Base-by-base conservation (phyloP, 2,329 filamentous ascomycete genomes). In the Cytospora chrysosperma region DNA sequence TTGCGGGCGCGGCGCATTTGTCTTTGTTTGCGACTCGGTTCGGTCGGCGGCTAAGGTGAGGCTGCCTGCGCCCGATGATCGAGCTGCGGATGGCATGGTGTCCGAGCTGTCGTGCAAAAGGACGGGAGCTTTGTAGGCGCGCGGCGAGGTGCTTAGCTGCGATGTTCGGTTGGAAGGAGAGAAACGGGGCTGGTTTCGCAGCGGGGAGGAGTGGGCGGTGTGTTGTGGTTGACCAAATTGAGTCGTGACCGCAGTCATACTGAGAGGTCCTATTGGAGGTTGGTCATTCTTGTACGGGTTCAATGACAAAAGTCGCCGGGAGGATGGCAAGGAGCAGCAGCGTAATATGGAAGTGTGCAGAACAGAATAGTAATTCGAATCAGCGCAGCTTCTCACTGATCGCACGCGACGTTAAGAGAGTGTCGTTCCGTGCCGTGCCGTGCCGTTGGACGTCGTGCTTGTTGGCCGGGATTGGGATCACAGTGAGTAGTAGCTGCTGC, bases 221-320 rank as follows among this genome's bases (percentile, higher is more conserved):
- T 60, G 56, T 30, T 56, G 61, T 34, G 28, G 47, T 59, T 40
- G 61, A 27, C 61, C 50, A 51, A 32, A 34, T 63, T 54, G 56
- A 56, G 63, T 54, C 28, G 64, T 61, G 61, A 60, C 60, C 51
- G 61, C 61, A 56, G 64, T 65, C 64, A 65, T 65, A 37, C 26
- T 56, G 50, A 51, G 55, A 51, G 61, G 28, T 50, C 52, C 47
- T 63, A 63, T 43, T 59, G 64, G 60, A 55, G 50, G 60, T 63
- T 37, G 47, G 56, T 37, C 64, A 65, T 65, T 59, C 51, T 56
- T 37, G 40, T 27, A 53, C 26, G 60, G 19, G 55, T 59, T 34
- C 51, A 49, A 50, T 47, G n/a, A 47, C 43, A 24, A 47, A 13
- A 47, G 43, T 24, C 43, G 43, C 43, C 8, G n/a, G n/a, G n/a